These are phyloP conservation scores for Porcisia deanei DNA, from an alignment of 208 protist genomes.

Conservation along the genomic window DNA sequence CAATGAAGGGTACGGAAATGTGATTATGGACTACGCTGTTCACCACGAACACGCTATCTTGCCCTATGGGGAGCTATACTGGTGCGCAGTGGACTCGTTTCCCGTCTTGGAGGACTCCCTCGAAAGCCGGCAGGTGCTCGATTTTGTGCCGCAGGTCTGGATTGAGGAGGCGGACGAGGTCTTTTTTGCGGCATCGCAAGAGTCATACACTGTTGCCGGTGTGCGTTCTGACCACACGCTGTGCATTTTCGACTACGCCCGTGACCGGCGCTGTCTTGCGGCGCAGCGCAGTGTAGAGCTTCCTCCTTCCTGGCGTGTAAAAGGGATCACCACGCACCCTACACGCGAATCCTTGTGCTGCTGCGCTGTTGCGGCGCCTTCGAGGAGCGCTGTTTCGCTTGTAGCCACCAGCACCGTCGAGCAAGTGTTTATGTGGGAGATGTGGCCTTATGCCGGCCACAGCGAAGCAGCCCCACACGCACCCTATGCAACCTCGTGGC, in stretches of 20 bases:
- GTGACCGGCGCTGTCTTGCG: conserved; percentile 34
- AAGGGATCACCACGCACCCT: conserved; percentile 50
- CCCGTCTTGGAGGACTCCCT: conserved; percentile 37
- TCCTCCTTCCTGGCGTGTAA: conserved; percentile 33
- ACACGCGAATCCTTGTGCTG: conserved; percentile 56
- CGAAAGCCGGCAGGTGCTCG: conserved; percentile 40
- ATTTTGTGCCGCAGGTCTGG: conserved; percentile 74
- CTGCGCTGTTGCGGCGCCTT: conserved; percentile 25
- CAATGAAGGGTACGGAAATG: conserved; percentile 73
- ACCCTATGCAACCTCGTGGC: conserved; percentile 49
- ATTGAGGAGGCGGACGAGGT: conserved; percentile 54
- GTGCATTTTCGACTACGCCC: conserved; percentile 61
- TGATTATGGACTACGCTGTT: conserved; percentile 73
- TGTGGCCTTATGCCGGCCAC: conserved; percentile 36
- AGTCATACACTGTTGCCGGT: conserved; percentile 48
- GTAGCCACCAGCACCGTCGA: conserved; percentile 2
- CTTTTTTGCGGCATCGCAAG: conserved; percentile 58
- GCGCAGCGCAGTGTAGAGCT: conserved; percentile 61
- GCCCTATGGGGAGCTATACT: conserved; percentile 45
- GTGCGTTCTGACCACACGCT: conserved; percentile 52
- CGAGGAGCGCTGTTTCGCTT: not conserved
- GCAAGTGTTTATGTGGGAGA: conserved; percentile 71
- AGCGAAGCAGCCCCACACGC: conserved; percentile 5
- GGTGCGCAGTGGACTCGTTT: conserved; percentile 54
- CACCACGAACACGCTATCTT: conserved; percentile 64